These are phyloP conservation scores for Xylariaceae sp. DNA, from an alignment of 2,329 filamentous ascomycete species.

Conservation along the genomic window DNA sequence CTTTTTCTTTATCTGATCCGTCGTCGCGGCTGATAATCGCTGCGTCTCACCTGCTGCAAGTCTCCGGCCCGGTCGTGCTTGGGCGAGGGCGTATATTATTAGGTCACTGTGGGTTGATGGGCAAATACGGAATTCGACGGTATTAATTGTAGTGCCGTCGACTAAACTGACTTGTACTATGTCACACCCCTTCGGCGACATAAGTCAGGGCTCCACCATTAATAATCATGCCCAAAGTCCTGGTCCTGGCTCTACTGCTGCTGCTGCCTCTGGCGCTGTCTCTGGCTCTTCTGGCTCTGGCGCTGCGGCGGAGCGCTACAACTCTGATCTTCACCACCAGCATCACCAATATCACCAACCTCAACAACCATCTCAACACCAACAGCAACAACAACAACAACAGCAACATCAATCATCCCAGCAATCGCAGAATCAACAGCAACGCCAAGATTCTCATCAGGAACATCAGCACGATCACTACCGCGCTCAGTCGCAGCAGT, in stretches of 20 bases:
- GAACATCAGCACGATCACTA: not conserved
- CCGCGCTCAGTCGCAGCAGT: not conserved
- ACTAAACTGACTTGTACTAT: conserved; percentile 14
- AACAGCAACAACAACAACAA: conserved; percentile 1
- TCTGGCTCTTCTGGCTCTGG: no score
- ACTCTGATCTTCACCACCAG: conserved; percentile 4
- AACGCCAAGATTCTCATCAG: not conserved
- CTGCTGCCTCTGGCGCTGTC: no score
- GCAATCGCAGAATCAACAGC: not conserved
- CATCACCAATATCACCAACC: conserved; percentile 1
- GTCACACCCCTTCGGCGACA: conserved; percentile 15
- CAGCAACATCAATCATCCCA: not conserved
- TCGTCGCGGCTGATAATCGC: not conserved
- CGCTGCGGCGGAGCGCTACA: not conserved
- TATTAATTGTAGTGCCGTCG: not conserved
- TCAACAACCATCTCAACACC: not conserved
- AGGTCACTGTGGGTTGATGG: no score
- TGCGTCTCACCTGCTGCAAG: not conserved
- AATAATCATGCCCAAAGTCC: conserved; percentile 16
- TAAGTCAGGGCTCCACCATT: conserved; percentile 13
- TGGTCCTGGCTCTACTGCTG: not conserved
- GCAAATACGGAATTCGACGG: not conserved
- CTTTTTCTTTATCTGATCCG: no score
- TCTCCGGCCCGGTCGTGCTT: no score
- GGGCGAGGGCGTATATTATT: no score